A percentile compares a stretch with the other conserved stretches of the same genome.
Evolutionary conservation across 805 yeast genomes (phyloP).

Genomic region (Clavispora carvajalis): DNA sequence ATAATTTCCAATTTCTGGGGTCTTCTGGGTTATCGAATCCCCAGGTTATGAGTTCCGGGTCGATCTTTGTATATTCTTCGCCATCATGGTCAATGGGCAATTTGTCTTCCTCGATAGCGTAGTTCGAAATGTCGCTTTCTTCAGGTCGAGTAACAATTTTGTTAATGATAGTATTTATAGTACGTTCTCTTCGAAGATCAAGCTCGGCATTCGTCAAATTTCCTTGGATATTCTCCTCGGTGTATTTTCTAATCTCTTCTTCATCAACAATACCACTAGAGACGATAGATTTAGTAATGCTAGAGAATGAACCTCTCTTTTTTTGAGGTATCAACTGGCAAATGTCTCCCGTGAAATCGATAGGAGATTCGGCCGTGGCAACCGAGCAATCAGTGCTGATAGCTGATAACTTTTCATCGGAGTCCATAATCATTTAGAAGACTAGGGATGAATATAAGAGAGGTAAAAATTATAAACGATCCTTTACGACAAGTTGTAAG

Average conservation of each 20-base stretch:
- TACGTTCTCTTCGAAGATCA: conserved; percentile 24
- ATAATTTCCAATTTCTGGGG: conserved; percentile 31
- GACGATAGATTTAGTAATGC: background rate
- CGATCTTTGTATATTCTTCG: conserved; percentile 26
- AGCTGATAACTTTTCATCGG: background rate
- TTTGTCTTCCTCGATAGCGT: conserved; percentile 12
- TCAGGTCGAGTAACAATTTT: conserved; percentile 11
- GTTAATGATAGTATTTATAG: conserved; percentile 27
- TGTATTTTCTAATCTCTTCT: conserved; percentile 3
- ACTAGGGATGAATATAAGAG: background rate
- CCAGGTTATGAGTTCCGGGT: conserved; percentile 37
- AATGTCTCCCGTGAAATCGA: background rate
- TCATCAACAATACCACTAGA: background rate
- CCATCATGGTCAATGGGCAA: conserved; percentile 26
- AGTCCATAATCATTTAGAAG: background rate
- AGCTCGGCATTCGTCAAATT: conserved; percentile 26
- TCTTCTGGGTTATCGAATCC: conserved; percentile 26
- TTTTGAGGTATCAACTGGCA: no score
- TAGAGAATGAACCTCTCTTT: conserved; percentile 1
- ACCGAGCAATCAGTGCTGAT: background rate
- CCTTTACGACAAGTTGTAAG: background rate
- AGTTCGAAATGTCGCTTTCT: conserved; percentile 1
- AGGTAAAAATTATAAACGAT: background rate
- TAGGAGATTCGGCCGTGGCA: background rate
- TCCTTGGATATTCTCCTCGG: conserved; percentile 30